These are phyloP conservation scores for Alternaria postmessia DNA, from an alignment of 2,329 filamentous ascomycete species.

Conservation along the genomic window DNA sequence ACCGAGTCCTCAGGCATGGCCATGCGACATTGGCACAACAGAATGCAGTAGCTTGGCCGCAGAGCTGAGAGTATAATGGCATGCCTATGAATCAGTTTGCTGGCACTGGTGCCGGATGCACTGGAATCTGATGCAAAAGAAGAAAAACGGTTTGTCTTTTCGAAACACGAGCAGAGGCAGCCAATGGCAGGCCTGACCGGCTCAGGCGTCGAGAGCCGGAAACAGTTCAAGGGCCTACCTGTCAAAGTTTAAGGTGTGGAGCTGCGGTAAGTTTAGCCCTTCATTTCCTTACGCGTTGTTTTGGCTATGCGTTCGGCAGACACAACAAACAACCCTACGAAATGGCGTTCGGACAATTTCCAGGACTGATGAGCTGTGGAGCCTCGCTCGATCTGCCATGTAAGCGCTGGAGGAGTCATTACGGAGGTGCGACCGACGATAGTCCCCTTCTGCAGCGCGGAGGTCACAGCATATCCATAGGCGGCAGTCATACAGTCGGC, in stretches of 20 bases:
- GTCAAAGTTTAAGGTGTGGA: constrained; percentile 36
- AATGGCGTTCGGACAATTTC: constrained; percentile 2
- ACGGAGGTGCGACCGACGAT: constrained; percentile 30
- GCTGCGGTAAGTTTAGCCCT: constrained; percentile 34
- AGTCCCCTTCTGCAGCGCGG: constrained; percentile 31
- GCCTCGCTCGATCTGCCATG: background rate
- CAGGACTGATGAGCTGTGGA: constrained; percentile 9
- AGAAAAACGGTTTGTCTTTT: constrained; percentile 22
- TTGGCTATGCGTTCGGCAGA: constrained; percentile 30
- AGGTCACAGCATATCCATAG: constrained; percentile 32
- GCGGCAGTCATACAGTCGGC: constrained; percentile 34
- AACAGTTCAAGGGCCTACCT: constrained; percentile 37
- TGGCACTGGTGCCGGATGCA: constrained; percentile 22
- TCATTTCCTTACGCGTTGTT: constrained; percentile 53
- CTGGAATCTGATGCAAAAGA: constrained; percentile 24
- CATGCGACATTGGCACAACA: constrained; percentile 33
- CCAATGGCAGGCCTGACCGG: constrained; percentile 33
- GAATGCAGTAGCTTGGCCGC: constrained; percentile 32
- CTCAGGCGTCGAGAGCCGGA: constrained; percentile 18
- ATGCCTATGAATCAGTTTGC: constrained; percentile 6
- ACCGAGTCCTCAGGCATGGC: constrained; percentile 29
- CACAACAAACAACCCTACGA: constrained; percentile 34
- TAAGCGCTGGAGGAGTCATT: constrained; percentile 11
- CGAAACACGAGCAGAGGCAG: constrained; percentile 13
- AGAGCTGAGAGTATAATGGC: constrained; percentile 21